Conservation (phyloP, 2,329 filamentous ascomycete species). For the Colletotrichum kahawae region DNA sequence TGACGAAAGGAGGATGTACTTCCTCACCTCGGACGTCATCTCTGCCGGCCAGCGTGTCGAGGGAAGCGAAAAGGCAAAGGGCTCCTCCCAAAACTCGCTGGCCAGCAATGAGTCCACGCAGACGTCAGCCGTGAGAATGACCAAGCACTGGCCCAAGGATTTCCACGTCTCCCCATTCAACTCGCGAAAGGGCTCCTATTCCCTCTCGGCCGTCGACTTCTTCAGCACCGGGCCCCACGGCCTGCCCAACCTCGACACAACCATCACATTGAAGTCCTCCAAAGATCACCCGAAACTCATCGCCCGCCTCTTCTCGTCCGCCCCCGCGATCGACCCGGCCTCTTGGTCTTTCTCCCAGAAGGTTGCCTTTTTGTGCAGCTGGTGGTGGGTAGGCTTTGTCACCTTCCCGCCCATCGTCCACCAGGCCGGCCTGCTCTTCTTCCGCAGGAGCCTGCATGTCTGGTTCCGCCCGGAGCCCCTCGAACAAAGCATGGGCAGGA, state of each 20-base stretch:
- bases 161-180: slow-evolving; percentile 83
- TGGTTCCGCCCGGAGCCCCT: slow-evolving; percentile 70
- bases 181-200: slow-evolving; percentile 61
- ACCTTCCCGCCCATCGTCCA: slow-evolving; percentile 70
- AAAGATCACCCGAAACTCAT: slow-evolving; percentile 66
- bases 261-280: slow-evolving; percentile 65
- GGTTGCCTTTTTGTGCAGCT: slow-evolving; percentile 53
- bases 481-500: slow-evolving; percentile 57
- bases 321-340: slow-evolving; percentile 53
- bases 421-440: slow-evolving; percentile 64
- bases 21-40: slow-evolving; percentile 50
- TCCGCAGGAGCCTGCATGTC: slow-evolving; percentile 61
- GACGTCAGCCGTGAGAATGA: slow-evolving; percentile 40
- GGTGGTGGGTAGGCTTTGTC: slow-evolving; percentile 72
- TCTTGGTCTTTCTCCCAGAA: slow-evolving; percentile 48
- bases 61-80: neutral
- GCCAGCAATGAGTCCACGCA: slow-evolving; percentile 19
- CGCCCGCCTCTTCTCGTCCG: slow-evolving; percentile 62
- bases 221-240: slow-evolving; percentile 43
- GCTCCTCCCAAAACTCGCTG: neutral
- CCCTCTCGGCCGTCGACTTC: slow-evolving; percentile 53
- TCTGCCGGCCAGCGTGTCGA: slow-evolving; percentile 18
- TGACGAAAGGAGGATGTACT: slow-evolving; percentile 72
- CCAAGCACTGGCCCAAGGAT: slow-evolving; percentile 67
- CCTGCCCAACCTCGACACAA: slow-evolving; percentile 56